These are phyloP conservation scores for Trichoderma pleuroti DNA, from an alignment of 2,329 filamentous ascomycete genomes.

Conservation along the genomic window DNA sequence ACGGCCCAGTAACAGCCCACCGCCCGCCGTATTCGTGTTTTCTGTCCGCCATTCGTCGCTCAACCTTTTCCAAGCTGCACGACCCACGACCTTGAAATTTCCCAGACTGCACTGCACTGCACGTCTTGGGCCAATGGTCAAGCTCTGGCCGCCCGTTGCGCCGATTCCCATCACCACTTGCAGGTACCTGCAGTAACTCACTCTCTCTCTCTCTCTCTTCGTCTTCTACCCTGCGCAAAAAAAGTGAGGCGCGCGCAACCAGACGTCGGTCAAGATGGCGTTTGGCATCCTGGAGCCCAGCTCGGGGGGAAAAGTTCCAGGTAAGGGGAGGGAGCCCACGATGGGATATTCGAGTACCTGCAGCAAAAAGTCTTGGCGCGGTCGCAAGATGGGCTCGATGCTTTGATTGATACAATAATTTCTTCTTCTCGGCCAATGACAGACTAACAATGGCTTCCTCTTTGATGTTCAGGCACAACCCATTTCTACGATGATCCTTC, in stretches of 20 bases:
- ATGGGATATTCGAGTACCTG: background rate
- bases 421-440: background rate
- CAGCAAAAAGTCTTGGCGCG: background rate
- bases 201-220: background rate
- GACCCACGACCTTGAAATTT: background rate
- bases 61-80: background rate
- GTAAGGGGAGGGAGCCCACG: slow-evolving; percentile 42
- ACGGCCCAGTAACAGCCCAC: no score
- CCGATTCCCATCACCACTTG: background rate
- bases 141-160: background rate
- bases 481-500: slow-evolving; percentile 61
- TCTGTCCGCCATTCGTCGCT: background rate
- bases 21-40: background rate
- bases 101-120: background rate
- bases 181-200: background rate
- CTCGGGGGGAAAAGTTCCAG: slow-evolving; percentile 67
- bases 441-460: background rate
- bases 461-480: slow-evolving; percentile 49
- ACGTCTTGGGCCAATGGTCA: background rate
- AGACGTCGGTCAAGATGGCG: slow-evolving; percentile 31
- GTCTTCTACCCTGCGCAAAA: background rate
- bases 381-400: background rate
- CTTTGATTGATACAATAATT: background rate
- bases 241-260: background rate
- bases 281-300: slow-evolving; percentile 70